Conservation (phyloP, 345 rosid species). For the Citrus reticulata region DNA sequence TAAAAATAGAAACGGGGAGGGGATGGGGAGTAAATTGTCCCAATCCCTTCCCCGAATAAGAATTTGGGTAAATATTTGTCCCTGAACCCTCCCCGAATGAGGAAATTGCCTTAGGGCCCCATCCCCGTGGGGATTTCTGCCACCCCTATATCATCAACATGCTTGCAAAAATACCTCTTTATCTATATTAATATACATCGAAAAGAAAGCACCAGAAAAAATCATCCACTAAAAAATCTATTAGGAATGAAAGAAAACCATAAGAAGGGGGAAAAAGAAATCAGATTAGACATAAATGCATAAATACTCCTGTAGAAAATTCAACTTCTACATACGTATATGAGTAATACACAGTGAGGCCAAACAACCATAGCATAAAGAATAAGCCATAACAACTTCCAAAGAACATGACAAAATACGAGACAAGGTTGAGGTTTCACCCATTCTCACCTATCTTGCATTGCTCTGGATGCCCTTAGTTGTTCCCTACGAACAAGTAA, state of each 20-base stretch:
- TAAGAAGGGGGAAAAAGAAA: neutral
- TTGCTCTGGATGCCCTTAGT: conserved; percentile 91
- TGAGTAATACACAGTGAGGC: neutral
- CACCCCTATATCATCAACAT: neutral
- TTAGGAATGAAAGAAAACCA: neutral
- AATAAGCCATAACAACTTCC: neutral
- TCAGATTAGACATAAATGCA: neutral
- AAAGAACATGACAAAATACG: neutral
- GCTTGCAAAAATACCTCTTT: neutral
- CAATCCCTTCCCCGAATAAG: too few species aligned
- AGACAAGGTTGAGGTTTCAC: neutral
- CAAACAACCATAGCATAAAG: neutral
- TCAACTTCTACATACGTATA: neutral
- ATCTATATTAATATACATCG: neutral
- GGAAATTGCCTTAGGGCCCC: too few species aligned
- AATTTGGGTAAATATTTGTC: too few species aligned
- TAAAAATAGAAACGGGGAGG: too few species aligned
- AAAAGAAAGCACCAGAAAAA: neutral
- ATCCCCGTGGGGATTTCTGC: too few species aligned
- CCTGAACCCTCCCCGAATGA: too few species aligned
- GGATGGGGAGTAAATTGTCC: too few species aligned
- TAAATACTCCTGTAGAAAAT: neutral
- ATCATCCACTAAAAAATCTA: neutral
- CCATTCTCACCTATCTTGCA: conserved; percentile 92
- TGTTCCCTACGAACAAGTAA: conserved; percentile 85